A percentile compares a stretch with the other conserved stretches of the same genome.
phyloP scores from a whole-genome alignment of 2,329 filamentous ascomycete genomes.

The Diaporthe batatas region DNA sequence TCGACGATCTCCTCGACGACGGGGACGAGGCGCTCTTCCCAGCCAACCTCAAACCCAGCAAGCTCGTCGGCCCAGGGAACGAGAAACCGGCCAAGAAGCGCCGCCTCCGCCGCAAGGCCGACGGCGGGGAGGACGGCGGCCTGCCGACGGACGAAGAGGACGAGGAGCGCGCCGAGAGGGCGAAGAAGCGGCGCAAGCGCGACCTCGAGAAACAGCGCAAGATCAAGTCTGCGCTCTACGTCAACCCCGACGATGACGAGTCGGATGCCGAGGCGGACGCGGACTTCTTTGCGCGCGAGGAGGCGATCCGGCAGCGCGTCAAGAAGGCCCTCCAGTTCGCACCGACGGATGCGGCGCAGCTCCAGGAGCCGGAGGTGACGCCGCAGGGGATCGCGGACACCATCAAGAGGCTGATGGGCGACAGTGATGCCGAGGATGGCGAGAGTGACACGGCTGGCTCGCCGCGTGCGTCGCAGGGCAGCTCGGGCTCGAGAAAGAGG shows the following conservation, averaged over 20 bases:
- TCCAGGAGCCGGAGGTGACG: constrained; percentile 37
- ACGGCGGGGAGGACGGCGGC: constrained; percentile 57
- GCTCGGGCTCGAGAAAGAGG: constrained; percentile 48
- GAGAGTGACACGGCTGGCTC: constrained; percentile 11
- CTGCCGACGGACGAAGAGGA: constrained; percentile 71
- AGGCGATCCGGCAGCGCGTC: constrained; percentile 69
- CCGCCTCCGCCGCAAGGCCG: constrained; percentile 63
- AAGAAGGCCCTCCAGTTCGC: constrained; percentile 52
- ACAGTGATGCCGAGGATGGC: constrained; percentile 43
- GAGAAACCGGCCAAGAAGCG: constrained; percentile 72
- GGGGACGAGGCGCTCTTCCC: constrained; percentile 77
- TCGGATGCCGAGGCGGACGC: constrained; percentile 79
- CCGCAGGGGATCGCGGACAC: constrained; percentile 42
- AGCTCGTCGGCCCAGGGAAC: constrained; percentile 46
- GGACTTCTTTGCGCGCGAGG: constrained; percentile 84
- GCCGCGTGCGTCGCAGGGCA: constrained; percentile 8
- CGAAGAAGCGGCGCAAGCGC: constrained; percentile 67
- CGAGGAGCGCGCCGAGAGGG: constrained; percentile 33
- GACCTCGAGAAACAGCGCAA: constrained; percentile 82
- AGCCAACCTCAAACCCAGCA: constrained; percentile 59
- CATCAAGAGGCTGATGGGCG: constrained; percentile 44
- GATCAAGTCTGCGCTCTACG: constrained; percentile 87
- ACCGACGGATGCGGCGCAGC: constrained; percentile 36
- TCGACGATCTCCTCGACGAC: constrained; percentile 60
- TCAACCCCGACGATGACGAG: constrained; percentile 89